A percentile compares a stretch with the other conserved stretches of the same genome.
These are phyloP conservation scores for Westerdykella ornata DNA, from an alignment of 2,329 filamentous ascomycete species.

Conservation along the genomic window DNA sequence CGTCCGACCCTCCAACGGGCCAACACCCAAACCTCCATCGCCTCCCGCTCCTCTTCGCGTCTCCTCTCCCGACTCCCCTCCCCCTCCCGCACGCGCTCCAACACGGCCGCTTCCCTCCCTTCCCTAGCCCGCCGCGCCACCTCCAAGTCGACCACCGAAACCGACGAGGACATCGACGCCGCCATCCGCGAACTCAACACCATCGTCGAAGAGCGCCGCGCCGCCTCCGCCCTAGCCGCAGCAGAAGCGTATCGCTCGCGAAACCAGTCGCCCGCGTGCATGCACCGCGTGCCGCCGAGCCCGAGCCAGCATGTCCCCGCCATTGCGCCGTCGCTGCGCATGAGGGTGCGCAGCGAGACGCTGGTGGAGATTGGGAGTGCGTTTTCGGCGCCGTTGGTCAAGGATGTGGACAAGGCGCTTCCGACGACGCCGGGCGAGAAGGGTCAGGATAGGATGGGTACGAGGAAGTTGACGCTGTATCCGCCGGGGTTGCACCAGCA, in stretches of 20 bases:
- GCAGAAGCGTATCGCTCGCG: slow-evolving; percentile 31
- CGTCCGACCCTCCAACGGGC: slow-evolving; percentile 17
- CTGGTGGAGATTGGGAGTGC: slow-evolving; percentile 45
- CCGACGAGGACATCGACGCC: slow-evolving; percentile 35
- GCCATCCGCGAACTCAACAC: slow-evolving; percentile 46
- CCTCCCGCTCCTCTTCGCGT: slow-evolving; percentile 7
- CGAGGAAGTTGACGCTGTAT: slow-evolving; percentile 22
- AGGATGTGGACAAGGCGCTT: background rate
- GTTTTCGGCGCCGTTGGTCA: slow-evolving; percentile 37
- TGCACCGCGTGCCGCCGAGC: slow-evolving; percentile 26
- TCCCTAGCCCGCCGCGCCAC: slow-evolving; percentile 34
- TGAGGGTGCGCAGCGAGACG: slow-evolving; percentile 44
- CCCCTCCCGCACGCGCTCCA: slow-evolving; percentile 31
- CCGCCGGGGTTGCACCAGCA: slow-evolving; percentile 9
- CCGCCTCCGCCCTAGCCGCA: slow-evolving; percentile 3
- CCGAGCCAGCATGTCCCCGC: slow-evolving; percentile 41
- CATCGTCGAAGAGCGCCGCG: slow-evolving; percentile 44
- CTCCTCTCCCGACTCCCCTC: slow-evolving; percentile 27
- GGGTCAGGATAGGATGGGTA: slow-evolving; percentile 2
- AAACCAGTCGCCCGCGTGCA: slow-evolving; percentile 21
- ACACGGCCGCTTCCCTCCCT: slow-evolving; percentile 32
- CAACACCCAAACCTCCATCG: slow-evolving; percentile 19
- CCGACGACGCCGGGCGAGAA: slow-evolving; percentile 8
- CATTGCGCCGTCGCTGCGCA: slow-evolving; percentile 41
- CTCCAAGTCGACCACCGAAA: slow-evolving; percentile 4